Evolutionary conservation across 2,329 filamentous ascomycete species (phyloP).

Genomic region (Trichophyton schoenleinii): DNA sequence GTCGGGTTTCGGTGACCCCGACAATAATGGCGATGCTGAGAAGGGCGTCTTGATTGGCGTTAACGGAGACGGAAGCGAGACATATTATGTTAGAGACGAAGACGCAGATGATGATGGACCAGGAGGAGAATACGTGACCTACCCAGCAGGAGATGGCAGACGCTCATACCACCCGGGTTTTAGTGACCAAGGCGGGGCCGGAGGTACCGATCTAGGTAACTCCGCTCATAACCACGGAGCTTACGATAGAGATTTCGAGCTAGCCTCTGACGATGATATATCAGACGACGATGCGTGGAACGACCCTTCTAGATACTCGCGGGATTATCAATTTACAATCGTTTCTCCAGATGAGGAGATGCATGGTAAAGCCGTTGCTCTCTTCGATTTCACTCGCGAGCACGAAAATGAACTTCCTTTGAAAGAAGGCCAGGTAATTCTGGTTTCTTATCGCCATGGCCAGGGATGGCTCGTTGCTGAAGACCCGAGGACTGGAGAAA

Average conservation of each 20-base stretch:
- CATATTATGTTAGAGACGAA: conserved; percentile 59
- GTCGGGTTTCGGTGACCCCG: conserved; percentile 26
- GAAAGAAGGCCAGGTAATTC: conserved; percentile 88
- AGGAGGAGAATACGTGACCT: conserved; percentile 69
- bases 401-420: conserved; percentile 93
- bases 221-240: not conserved
- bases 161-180: conserved; percentile 37
- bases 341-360: conserved; percentile 94
- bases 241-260: conserved; percentile 10
- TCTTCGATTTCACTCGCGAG: conserved; percentile 90
- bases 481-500: conserved; percentile 86
- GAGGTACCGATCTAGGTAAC: not conserved
- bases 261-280: conserved; percentile 33
- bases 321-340: conserved; percentile 89
- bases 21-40: conserved; percentile 42
- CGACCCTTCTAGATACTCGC: conserved; percentile 69
- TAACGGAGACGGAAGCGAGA: conserved; percentile 58
- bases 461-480: conserved; percentile 96
- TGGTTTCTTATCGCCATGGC: conserved; percentile 89
- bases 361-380: conserved; percentile 86
- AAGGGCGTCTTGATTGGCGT: conserved; percentile 56
- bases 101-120: conserved; percentile 55
- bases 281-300: conserved; percentile 44
- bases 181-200: conserved; percentile 33
- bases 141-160: conserved; percentile 52